These are phyloP conservation scores for Colletotrichum lentis DNA, from an alignment of 2,329 filamentous ascomycete species.

Conservation along the genomic window DNA sequence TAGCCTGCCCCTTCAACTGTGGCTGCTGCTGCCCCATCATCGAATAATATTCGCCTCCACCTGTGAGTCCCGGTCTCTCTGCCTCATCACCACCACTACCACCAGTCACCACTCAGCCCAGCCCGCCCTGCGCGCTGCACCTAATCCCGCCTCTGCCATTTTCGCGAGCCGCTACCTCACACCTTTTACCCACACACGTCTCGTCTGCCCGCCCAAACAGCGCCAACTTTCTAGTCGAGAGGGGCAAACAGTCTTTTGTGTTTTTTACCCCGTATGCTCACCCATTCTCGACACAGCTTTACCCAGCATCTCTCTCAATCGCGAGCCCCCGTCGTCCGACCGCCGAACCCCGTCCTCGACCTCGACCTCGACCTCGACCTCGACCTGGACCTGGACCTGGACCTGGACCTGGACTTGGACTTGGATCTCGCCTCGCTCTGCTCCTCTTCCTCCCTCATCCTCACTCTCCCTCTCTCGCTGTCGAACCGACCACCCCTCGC, in stretches of 20 bases:
- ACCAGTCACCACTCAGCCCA: background rate
- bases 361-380: constrained; percentile 10
- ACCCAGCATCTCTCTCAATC: constrained; percentile 16
- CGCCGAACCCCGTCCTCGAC: constrained; percentile 6
- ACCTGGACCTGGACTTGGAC: too few species aligned
- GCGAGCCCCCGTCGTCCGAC: constrained; percentile 17
- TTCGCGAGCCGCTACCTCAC: constrained; percentile 30
- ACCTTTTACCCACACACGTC: constrained; percentile 29
- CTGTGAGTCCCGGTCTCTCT: constrained; percentile 30
- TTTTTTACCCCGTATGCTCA: constrained; percentile 9
- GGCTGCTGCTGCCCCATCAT: constrained; percentile 35
- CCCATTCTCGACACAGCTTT: constrained; percentile 7
- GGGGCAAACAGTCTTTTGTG: constrained; percentile 8
- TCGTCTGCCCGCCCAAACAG: background rate
- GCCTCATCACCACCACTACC: constrained; percentile 29
- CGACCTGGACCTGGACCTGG: too few species aligned
- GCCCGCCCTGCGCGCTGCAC: constrained; percentile 34
- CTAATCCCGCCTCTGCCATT: constrained; percentile 29
- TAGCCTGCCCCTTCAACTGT: constrained; percentile 27
- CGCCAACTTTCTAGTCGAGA: constrained; percentile 21
- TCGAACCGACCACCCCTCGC: background rate
- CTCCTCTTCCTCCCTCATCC: too few species aligned
- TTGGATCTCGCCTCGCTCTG: too few species aligned
- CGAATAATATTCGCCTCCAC: constrained; percentile 37
- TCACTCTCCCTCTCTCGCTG: background rate